Evolutionary conservation across 495 filamentous ascomycete genomes (phyloP).

Genomic region (Xylaria scruposa): DNA sequence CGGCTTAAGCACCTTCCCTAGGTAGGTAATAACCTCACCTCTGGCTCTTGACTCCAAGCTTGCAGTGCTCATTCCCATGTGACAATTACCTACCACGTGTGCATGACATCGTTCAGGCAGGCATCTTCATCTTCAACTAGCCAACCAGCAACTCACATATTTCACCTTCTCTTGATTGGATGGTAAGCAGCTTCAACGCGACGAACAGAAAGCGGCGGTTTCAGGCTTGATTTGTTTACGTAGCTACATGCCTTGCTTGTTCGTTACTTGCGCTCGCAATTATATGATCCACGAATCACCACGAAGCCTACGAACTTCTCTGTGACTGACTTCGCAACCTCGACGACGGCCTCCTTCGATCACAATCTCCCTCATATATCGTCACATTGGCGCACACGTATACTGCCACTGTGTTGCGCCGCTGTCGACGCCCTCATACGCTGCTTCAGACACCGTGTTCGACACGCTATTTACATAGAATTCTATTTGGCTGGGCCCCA

Average conservation of each 20-base stretch:
- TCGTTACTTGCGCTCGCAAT: neutral
- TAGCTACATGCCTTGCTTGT: neutral
- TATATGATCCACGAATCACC: neutral
- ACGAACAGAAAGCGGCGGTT: neutral
- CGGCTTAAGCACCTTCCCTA: neutral
- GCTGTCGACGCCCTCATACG: slow-evolving; percentile 1
- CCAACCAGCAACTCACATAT: neutral
- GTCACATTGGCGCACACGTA: neutral
- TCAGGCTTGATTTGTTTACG: neutral
- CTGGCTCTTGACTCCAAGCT: neutral
- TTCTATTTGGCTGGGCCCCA: slow-evolving; percentile 42
- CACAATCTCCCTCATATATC: neutral
- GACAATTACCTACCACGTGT: slow-evolving; percentile 22
- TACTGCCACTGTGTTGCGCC: neutral
- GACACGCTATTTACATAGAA: slow-evolving; percentile 21
- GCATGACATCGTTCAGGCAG: neutral
- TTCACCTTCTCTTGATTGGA: neutral
- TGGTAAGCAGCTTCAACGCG: slow-evolving; percentile 11
- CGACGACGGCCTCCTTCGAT: neutral
- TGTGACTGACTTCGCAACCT: neutral
- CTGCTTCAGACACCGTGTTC: slow-evolving; percentile 5
- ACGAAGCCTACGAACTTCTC: neutral
- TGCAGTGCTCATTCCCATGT: slow-evolving; percentile 19
- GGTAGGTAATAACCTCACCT: neutral
- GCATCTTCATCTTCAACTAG: neutral